Percentiles rank a stretch among this genome's conserved stretches.
Conservation (phyloP, 495 filamentous ascomycete genomes). For the Thozetella sp. region DNA sequence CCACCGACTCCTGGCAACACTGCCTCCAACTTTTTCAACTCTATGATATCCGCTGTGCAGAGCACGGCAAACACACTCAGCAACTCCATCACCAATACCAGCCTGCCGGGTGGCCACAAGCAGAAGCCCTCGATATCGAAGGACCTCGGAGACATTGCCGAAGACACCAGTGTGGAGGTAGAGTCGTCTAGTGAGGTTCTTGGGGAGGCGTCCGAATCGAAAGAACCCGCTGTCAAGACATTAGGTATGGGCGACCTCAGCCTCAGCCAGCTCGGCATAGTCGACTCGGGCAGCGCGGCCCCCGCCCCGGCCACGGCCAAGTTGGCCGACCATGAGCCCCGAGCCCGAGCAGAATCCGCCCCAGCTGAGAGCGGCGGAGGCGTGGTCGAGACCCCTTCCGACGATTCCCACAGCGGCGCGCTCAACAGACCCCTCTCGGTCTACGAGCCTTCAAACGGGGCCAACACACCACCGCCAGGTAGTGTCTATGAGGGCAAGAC, state of each 20-base stretch:
- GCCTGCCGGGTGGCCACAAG: conserved; percentile 39
- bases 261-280: conserved; percentile 78
- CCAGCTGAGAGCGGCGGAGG: conserved; percentile 30
- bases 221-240: conserved; percentile 83
- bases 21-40: conserved; percentile 81
- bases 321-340: conserved; percentile 42
- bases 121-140: conserved; percentile 31
- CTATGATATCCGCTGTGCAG: conserved; percentile 89
- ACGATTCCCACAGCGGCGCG: conserved; percentile 22
- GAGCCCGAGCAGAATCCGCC: conserved; percentile 44
- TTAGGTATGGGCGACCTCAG: conserved; percentile 87
- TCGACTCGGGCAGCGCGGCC: conserved; percentile 46
- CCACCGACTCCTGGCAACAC: conserved; percentile 37
- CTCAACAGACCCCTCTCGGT: conserved; percentile 38
- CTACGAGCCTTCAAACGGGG: conserved; percentile 50
- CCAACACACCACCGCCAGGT: conserved; percentile 64
- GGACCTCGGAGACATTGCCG: conserved; percentile 27
- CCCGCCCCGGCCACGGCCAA: conserved; percentile 39
- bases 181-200: conserved; percentile 37
- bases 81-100: conserved; percentile 74
- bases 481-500: conserved; percentile 71
- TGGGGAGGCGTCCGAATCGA: conserved; percentile 45
- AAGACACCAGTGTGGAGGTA: conserved; percentile 47
- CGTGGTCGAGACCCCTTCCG: conserved; percentile 21
- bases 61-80: conserved; percentile 88